Percentiles rank a stretch among this genome's conserved stretches.
Conservation (phyloP, 805 yeast genomes). For the Nakazawaea pomicola region DNA sequence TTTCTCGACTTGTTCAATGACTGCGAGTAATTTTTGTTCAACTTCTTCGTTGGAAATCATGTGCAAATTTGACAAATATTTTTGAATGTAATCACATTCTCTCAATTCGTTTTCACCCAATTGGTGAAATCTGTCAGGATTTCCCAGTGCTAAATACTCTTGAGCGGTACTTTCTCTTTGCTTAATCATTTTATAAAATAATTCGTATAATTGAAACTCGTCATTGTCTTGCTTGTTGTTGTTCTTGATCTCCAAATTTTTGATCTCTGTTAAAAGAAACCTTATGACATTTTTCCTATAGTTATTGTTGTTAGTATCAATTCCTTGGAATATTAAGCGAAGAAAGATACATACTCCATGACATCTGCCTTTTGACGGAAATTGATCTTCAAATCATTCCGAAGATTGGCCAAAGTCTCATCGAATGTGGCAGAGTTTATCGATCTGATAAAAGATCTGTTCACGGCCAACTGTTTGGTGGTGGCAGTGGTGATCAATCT, state of each 20-base stretch:
- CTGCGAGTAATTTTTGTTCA: constrained; percentile 24
- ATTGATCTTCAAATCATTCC: constrained; percentile 28
- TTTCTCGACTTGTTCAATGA: constrained; percentile 22
- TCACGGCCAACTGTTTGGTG: not conserved
- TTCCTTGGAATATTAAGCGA: not conserved
- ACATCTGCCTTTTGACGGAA: constrained; percentile 29
- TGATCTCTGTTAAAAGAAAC: constrained; percentile 33
- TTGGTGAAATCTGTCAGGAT: constrained; percentile 36
- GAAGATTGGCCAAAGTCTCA: constrained; percentile 20
- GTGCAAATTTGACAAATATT: constrained; percentile 29
- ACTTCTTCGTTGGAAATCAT: constrained; percentile 32
- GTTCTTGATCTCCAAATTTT: constrained; percentile 31
- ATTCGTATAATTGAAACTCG: constrained; percentile 28
- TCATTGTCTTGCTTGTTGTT: constrained; percentile 21
- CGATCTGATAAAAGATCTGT: constrained; percentile 16
- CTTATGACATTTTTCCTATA: constrained; percentile 33
- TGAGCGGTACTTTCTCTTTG: constrained; percentile 34
- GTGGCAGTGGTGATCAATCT: not conserved
- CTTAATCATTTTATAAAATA: constrained; percentile 31
- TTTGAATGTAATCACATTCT: constrained; percentile 30
- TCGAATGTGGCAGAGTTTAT: constrained; percentile 25
- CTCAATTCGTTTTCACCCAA: constrained; percentile 32
- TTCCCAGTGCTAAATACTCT: constrained; percentile 30
- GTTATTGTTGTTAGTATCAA: not conserved
- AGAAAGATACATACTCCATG: constrained; percentile 18